Conservation (phyloP, 257 asterid genomes). For the Cordia subcordata region DNA sequence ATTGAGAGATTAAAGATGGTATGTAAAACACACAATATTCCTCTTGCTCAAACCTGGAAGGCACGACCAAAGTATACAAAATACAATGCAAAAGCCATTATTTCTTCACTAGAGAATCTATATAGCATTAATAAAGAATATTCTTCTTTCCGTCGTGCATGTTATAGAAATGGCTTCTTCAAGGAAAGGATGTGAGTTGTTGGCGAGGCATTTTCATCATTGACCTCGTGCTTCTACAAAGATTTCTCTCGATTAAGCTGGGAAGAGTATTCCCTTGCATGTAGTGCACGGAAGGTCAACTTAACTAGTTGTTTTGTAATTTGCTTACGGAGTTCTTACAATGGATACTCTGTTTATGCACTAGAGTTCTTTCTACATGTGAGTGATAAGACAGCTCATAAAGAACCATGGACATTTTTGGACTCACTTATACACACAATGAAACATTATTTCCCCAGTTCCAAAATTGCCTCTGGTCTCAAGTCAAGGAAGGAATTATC, state of each 20-base stretch:
- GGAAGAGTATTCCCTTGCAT: background rate
- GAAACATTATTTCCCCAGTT: background rate
- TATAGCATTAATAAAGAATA: background rate
- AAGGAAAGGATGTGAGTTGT: conserved; percentile 6
- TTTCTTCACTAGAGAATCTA: no score
- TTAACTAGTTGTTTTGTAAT: conserved; percentile 8
- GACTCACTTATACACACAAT: background rate
- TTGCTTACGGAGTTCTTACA: conserved; percentile 1
- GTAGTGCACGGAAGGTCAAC: background rate
- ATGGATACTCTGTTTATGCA: background rate
- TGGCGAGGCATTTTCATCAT: conserved; percentile 6
- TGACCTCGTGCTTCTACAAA: background rate
- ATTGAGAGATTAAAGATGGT: no score
- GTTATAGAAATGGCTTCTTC: background rate
- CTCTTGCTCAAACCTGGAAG: no score
- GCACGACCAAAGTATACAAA: no score
- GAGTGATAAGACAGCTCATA: no score
- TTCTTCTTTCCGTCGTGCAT: background rate
- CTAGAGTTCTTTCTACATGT: conserved; percentile 2
- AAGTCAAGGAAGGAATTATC: background rate
- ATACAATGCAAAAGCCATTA: no score
- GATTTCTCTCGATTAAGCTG: background rate
- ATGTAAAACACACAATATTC: no score
- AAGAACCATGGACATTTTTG: background rate
- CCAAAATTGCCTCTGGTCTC: conserved; percentile 1